A percentile compares a stretch with the other conserved stretches of the same genome.
Conservation (phyloP, 805 yeast species). For the Candida krabiensis region DNA sequence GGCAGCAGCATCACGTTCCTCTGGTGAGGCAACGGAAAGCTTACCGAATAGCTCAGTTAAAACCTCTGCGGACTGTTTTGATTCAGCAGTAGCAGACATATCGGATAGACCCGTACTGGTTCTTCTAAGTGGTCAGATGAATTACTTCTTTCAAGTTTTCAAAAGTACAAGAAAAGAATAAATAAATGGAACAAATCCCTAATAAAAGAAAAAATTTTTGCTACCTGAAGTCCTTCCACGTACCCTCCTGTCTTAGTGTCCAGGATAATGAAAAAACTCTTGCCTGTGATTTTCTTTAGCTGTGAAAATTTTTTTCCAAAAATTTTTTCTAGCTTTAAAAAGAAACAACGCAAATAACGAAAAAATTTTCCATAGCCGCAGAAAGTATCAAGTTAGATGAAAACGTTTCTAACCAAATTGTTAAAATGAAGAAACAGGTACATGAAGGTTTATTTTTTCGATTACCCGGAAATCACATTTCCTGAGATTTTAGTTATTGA, state of each 20-base stretch:
- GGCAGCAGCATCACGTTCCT: slow-evolving; percentile 83
- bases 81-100: slow-evolving; percentile 48
- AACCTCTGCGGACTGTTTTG: slow-evolving; percentile 70
- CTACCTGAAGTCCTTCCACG: slow-evolving; percentile 9
- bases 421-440: too few relatives aligned
- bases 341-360: slow-evolving; percentile 5
- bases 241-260: slow-evolving; percentile 8
- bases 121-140: slow-evolving; percentile 1
- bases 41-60: slow-evolving; percentile 91
- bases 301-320: slow-evolving; percentile 10
- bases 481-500: too few relatives aligned
- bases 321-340: slow-evolving; percentile 2
- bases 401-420: too few relatives aligned
- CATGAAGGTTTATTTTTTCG: too few relatives aligned
- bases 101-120: slow-evolving; percentile 5
- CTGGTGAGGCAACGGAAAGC: slow-evolving; percentile 84
- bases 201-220: slow-evolving; percentile 11
- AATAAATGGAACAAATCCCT: slow-evolving; percentile 7
- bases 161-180: slow-evolving; percentile 13
- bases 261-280: too few relatives aligned
- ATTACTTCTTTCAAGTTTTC: neutral
- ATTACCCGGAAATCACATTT: too few relatives aligned
- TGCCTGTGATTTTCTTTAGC: slow-evolving; percentile 4
- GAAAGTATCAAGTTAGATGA: too few relatives aligned
- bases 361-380: slow-evolving; percentile 7